phyloP scores from a whole-genome alignment of 768 basidiomycete species.

The Termitomyces sp. region DNA sequence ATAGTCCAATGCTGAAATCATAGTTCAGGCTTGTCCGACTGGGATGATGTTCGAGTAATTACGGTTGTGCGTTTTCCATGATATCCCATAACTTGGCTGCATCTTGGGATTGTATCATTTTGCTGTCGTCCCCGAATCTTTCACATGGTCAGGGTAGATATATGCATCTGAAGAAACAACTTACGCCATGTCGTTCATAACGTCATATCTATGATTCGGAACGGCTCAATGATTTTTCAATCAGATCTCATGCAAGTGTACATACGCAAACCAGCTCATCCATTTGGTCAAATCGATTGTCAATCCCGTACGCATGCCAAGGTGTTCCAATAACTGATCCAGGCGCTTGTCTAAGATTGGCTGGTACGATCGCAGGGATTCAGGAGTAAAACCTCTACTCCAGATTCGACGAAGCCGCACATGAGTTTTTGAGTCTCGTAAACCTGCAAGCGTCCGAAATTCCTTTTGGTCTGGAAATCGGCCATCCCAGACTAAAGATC shows the following conservation, averaged over 20 bases:
- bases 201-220: background rate
- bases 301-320: background rate
- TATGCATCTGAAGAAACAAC: background rate
- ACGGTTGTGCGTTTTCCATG: background rate
- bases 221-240: background rate
- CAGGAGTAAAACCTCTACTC: conserved; percentile 30
- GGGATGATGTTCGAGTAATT: background rate
- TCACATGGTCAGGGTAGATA: background rate
- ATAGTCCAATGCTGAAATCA: background rate
- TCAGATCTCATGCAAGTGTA: background rate
- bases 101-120: background rate
- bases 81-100: background rate
- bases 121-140: background rate
- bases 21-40: too few relatives aligned
- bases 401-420: conserved; percentile 32
- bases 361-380: conserved; percentile 23
- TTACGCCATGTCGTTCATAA: conserved; percentile 1
- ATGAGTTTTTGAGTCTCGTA: conserved; percentile 20
- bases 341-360: conserved; percentile 5
- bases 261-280: background rate
- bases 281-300: background rate
- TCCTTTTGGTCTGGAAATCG: background rate
- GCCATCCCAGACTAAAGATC: background rate
- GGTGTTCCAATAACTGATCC: background rate
- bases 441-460: background rate